Evolutionary conservation across 495 filamentous ascomycete genomes (phyloP).

Genomic region (Hypoxylon lienhwacheense): DNA sequence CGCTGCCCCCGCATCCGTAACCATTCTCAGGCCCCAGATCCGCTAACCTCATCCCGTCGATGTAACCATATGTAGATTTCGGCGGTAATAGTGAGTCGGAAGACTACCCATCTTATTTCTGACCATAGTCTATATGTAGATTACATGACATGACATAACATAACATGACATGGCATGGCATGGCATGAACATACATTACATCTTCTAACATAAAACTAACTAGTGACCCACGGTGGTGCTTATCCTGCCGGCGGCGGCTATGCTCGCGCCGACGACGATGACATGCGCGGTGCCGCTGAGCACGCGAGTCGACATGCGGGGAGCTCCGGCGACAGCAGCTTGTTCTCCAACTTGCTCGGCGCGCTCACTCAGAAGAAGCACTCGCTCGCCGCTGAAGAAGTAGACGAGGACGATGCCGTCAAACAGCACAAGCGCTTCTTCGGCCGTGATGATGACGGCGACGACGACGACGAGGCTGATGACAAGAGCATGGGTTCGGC

Average conservation of each 20-base stretch:
- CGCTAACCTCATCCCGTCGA: slow-evolving; percentile 27
- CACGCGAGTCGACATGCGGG: slow-evolving; percentile 56
- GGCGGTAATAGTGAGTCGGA: slow-evolving; percentile 34
- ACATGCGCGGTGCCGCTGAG: slow-evolving; percentile 54
- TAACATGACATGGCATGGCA: no score
- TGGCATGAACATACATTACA: no score
- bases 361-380: slow-evolving; percentile 54
- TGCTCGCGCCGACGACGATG: slow-evolving; percentile 41
- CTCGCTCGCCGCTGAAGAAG: slow-evolving; percentile 51
- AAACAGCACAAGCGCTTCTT: slow-evolving; percentile 58
- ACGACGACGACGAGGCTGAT: slow-evolving; percentile 42
- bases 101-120: neutral
- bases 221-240: slow-evolving; percentile 45
- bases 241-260: slow-evolving; percentile 46
- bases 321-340: slow-evolving; percentile 46
- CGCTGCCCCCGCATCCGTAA: slow-evolving; percentile 64
- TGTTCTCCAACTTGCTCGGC: slow-evolving; percentile 57
- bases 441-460: slow-evolving; percentile 43
- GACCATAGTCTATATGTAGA: no score
- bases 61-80: slow-evolving; percentile 29
- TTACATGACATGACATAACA: no score
- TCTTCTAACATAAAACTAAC: neutral
- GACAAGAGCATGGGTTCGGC: slow-evolving; percentile 56
- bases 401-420: slow-evolving; percentile 64
- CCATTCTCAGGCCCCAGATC: slow-evolving; percentile 38